Conservation (phyloP, 2,329 filamentous ascomycete species). For the Colletotrichum musae region DNA sequence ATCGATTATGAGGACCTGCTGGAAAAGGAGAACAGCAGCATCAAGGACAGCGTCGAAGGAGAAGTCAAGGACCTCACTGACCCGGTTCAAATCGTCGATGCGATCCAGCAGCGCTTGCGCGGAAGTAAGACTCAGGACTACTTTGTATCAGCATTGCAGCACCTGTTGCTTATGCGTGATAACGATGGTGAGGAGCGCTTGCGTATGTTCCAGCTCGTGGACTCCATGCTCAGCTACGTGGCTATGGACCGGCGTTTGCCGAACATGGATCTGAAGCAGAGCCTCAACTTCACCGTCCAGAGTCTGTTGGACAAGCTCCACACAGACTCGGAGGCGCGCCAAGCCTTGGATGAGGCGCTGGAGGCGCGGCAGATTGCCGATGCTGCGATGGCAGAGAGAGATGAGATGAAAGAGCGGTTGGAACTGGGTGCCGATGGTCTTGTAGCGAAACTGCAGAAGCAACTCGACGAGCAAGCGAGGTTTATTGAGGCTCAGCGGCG, state of each 20-base stretch:
- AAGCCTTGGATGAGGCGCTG: conserved; percentile 90
- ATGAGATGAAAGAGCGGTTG: conserved; percentile 91
- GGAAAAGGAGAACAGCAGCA: conserved; percentile 90
- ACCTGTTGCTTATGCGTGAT: conserved; percentile 91
- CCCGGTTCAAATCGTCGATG: conserved; percentile 92
- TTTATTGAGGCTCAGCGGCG: conserved; percentile 91
- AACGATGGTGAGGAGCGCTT: conserved; percentile 93
- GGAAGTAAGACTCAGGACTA: conserved; percentile 93
- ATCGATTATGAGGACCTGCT: conserved; percentile 99
- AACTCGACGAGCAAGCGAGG: conserved; percentile 91
- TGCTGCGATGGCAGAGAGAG: conserved; percentile 94
- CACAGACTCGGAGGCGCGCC: conserved; percentile 94
- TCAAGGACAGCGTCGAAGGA: conserved; percentile 88
- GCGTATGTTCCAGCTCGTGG: conserved; percentile 96
- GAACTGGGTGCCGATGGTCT: conserved; percentile 94
- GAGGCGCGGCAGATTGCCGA: conserved; percentile 95
- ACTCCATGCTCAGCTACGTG: conserved; percentile 99
- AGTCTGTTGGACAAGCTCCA: conserved; percentile 95
- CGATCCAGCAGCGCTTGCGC: conserved; percentile 87
- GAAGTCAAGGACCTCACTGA: conserved; percentile 94
- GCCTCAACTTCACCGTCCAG: conserved; percentile 97
- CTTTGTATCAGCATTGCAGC: conserved; percentile 94
- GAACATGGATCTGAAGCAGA: conserved; percentile 98
- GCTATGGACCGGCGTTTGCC: conserved; percentile 97
- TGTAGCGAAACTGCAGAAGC: conserved; percentile 91